Evolutionary conservation across 2,329 filamentous ascomycete species (phyloP), one percentile per base, ranked within the genome.

Genomic region (Neoscytalidium dimidiatum): DNA sequence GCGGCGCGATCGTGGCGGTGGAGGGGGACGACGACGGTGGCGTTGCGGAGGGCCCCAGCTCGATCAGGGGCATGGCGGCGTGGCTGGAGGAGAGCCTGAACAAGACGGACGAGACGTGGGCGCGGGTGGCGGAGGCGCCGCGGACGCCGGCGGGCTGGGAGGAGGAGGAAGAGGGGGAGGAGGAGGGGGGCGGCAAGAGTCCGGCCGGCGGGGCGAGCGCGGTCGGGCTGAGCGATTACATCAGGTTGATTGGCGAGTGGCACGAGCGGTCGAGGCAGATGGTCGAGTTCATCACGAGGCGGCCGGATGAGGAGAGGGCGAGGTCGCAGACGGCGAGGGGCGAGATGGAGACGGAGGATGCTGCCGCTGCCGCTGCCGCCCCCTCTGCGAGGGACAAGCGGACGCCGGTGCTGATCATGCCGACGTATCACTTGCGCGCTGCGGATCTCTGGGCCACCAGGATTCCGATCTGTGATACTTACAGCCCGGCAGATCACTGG

Each of bases 401-500:
- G 8, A 82, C 89, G 1, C 92, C 92, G 0, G 85, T 97, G 28
- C 88, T 93, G 3, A 81, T 97, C 21, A 82, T 97, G 29, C 88
- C 90, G 0, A 86, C 91, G 23, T 97, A 92, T 77, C 92, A 92
- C 67, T 86, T 97, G 44, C 90, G 89, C 13, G 85, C 90, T 0
- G 90, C 92, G 0, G 91, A 97, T 74, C 82, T 84, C 53, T 94
- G 90, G 74, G 91, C 93, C 1, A 87, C 86, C 63, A 82, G 84
- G 14, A 88, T 94, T 48, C 90, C 91, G 1, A 92, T 96, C 69
- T 81, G 84, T 19, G 93, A 96, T 73, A 83, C 85, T 6, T 97
- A 96, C 75, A 86, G 88, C 17, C 88, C 91, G 0, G 85, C 91
- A n/a, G 93, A 96, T 71, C 94, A 98, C 79, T 98, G 94, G 93